Base-by-base conservation (phyloP, 176 grass and related monocot species). In the Rhipidocladum racemiflorum region DNA sequence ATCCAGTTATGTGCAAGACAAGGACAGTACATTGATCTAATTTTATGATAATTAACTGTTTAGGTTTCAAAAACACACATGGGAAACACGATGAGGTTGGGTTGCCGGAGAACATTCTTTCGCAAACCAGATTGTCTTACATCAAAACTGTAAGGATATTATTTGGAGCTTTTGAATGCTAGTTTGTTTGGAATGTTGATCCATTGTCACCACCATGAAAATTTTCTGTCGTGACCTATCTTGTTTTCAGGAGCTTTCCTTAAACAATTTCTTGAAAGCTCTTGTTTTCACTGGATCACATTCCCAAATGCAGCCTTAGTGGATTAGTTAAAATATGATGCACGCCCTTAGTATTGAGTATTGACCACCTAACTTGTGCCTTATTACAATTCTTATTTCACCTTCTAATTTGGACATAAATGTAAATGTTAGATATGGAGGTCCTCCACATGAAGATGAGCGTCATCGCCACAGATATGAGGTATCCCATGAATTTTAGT, bases 401-500 rank as follows among this genome's bases (percentile, higher is more conserved):
- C 48, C 63, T 65, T 57, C 65, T 88, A 72, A 86, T 55, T 29
- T 86, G 48, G 18, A 67, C 44, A 76, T 75, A 76, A 85, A 18
- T 72, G 6, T 68, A 75, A 83, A 49, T 97, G 32, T 76, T 83
- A 99, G 96, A 59, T 95, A 99, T 42, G 87, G 85, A 83, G 82
- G 75, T 85, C 61, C 65, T 86, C 23, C 83, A 57, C 88, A 93
- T 90, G 87, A 95, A 72, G 96, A 95, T 90, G 96, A 99, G 39
- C 96, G 96, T 7, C 96, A 99, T 84, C 92, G 92, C 55, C 96
- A 99, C 76, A 95, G 92, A 93, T 99, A 99, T 0, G 92, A 99
- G 96, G 96, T 95, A 86, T 86, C 50, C 7, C 28, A 44, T 34
- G n/a, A 66, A 75, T 80, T 4, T 30, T 30, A 38, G 66, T 75